Percentiles rank a stretch among this genome's conserved stretches.
These are phyloP conservation scores for Leishmania guyanensis DNA, from an alignment of 208 protist species.

Conservation along the genomic window DNA sequence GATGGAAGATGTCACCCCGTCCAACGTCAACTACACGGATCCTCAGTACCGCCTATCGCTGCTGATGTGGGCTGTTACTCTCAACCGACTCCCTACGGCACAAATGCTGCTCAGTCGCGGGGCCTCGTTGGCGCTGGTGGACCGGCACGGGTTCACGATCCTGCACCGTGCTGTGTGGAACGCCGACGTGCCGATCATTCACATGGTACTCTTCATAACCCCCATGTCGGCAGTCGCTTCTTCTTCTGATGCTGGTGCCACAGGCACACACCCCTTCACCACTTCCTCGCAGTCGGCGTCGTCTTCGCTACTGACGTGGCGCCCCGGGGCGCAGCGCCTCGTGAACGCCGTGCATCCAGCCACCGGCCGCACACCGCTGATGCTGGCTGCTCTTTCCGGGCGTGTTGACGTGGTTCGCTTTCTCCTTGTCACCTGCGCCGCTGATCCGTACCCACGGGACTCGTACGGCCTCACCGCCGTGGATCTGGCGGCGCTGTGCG, in stretches of 20 bases:
- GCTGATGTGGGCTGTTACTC: conserved; percentile 68
- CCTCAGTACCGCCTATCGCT: conserved; percentile 64
- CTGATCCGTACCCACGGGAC: conserved; percentile 49
- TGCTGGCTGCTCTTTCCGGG: conserved; percentile 79
- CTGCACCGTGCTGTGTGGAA: conserved; percentile 84
- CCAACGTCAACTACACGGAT: conserved; percentile 83
- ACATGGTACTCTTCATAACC: conserved; percentile 58
- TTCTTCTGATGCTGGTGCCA: background rate
- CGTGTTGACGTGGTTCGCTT: conserved; percentile 50
- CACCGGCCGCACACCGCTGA: conserved; percentile 77
- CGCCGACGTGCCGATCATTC: conserved; percentile 56
- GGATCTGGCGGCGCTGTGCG: conserved; percentile 76
- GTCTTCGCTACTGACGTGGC: conserved; percentile 31
- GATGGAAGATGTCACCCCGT: conserved; percentile 43
- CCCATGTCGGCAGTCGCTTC: conserved; percentile 14
- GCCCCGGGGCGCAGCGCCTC: conserved; percentile 55
- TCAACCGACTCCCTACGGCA: conserved; percentile 49
- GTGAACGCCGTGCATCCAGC: conserved; percentile 62
- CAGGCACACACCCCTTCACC: background rate
- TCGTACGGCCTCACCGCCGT: conserved; percentile 53
- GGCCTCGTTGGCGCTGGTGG: conserved; percentile 55
- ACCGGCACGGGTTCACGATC: conserved; percentile 70
- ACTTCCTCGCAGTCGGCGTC: background rate
- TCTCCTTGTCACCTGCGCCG: conserved; percentile 59
- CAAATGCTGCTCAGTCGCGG: conserved; percentile 60